These are phyloP conservation scores for Trichoderma simmonsii DNA, from an alignment of 2,329 filamentous ascomycete species.

Conservation along the genomic window DNA sequence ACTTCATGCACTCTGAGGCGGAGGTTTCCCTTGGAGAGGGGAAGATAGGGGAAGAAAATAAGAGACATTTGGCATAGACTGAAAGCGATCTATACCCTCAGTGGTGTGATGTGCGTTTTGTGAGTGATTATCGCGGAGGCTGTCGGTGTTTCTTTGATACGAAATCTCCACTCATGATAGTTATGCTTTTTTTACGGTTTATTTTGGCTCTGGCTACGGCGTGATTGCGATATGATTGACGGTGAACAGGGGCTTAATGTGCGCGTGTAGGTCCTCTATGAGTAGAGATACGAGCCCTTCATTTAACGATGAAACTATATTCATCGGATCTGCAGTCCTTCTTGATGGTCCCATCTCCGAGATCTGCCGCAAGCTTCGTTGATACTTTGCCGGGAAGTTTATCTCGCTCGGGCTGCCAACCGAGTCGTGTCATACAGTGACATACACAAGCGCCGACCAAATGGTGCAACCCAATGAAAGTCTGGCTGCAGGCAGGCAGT, in stretches of 20 bases:
- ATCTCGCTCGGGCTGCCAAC: not conserved
- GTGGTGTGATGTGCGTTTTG: not conserved
- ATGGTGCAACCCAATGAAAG: not conserved
- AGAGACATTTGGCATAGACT: slow-evolving; percentile 8
- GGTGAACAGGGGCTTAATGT: not conserved
- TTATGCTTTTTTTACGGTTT: not conserved
- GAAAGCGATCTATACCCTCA: not conserved
- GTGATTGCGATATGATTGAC: not conserved
- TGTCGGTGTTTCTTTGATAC: not conserved
- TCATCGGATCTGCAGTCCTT: not conserved
- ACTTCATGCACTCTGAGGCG: not conserved
- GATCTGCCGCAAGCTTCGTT: not conserved
- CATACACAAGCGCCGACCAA: not conserved
- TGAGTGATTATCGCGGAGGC: slow-evolving; percentile 18
- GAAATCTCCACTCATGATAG: slow-evolving; percentile 29
- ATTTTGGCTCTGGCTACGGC: not conserved
- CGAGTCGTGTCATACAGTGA: not conserved
- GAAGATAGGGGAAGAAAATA: not conserved
- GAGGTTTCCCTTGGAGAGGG: not conserved
- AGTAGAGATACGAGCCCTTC: not conserved
- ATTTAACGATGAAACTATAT: too few relatives aligned
- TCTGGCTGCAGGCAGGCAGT: too few relatives aligned
- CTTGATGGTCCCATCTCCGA: not conserved
- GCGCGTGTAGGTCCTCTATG: not conserved
- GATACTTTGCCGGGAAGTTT: not conserved